Evolutionary conservation across 2,329 filamentous ascomycete species (phyloP).

Genomic region (Pseudogymnoascus sp.): DNA sequence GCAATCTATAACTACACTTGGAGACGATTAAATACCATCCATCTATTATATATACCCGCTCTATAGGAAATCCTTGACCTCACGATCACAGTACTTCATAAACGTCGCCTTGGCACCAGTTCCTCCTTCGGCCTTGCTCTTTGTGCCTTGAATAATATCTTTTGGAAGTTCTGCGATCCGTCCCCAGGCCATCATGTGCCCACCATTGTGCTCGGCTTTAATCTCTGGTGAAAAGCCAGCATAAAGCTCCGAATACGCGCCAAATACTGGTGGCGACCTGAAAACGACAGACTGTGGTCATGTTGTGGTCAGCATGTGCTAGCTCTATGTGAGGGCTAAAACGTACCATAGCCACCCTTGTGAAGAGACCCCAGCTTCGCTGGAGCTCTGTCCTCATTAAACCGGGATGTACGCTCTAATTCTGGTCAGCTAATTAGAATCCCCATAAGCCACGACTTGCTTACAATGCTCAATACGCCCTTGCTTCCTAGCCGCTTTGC

Average conservation of each 20-base stretch:
- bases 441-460: slow-evolving; percentile 13
- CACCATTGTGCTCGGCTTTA: slow-evolving; percentile 28
- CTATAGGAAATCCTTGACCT: slow-evolving; percentile 19
- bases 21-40: background rate
- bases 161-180: slow-evolving; percentile 21
- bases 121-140: slow-evolving; percentile 24
- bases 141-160: slow-evolving; percentile 21
- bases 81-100: slow-evolving; percentile 31
- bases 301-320: background rate
- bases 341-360: slow-evolving; percentile 18
- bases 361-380: slow-evolving; percentile 21
- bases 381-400: slow-evolving; percentile 34
- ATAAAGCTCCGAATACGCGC: slow-evolving; percentile 33
- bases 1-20: slow-evolving; percentile 11
- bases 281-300: slow-evolving; percentile 19
- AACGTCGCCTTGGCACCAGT: slow-evolving; percentile 27
- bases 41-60: slow-evolving; percentile 10
- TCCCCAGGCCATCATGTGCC: slow-evolving; percentile 38
- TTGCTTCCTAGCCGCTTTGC: slow-evolving; percentile 25
- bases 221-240: slow-evolving; percentile 30
- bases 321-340: background rate
- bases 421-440: slow-evolving; percentile 10
- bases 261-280: slow-evolving; percentile 26
- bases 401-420: slow-evolving; percentile 33
- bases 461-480: slow-evolving; percentile 29